These are phyloP conservation scores for Durusdinium trenchii DNA, from an alignment of 73 alveolate species.

Conservation along the genomic window DNA sequence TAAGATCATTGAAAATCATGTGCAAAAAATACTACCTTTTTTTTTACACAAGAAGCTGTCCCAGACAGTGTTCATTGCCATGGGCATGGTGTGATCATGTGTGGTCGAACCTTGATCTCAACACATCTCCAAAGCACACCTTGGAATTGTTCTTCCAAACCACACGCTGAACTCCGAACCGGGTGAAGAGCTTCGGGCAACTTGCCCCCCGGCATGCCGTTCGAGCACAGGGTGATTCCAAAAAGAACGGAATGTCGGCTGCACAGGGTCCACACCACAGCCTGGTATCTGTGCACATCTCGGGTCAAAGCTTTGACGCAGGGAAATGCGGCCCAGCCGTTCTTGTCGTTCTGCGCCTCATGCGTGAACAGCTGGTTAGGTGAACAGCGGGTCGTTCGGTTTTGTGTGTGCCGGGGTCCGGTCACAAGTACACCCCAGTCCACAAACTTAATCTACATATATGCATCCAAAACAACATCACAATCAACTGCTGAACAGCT, in stretches of 20 bases:
- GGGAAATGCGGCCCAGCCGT: slow-evolving; percentile 82
- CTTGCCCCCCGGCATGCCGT: no score
- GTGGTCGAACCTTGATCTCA: no score
- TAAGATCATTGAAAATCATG: no score
- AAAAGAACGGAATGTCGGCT: no score
- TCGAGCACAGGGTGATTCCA: no score
- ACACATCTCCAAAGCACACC: neutral
- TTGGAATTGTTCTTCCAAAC: neutral
- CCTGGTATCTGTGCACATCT: slow-evolving; percentile 82
- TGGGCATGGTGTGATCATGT: no score
- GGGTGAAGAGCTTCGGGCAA: neutral
- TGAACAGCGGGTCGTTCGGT: neutral
- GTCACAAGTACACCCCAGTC: neutral
- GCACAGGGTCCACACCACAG: no score
- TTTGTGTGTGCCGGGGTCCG: neutral
- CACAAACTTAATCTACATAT: no score
- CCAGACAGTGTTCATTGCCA: no score
- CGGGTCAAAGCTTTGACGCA: slow-evolving; percentile 87
- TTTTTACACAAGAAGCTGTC: no score
- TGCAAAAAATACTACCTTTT: no score
- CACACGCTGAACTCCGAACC: neutral
- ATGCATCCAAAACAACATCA: neutral
- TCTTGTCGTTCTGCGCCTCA: slow-evolving; percentile 84
- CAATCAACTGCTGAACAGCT: neutral
- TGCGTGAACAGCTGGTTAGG: neutral